phyloP scores from a whole-genome alignment of 1,139 yeast species.

The Debaryomyces nepalensis region DNA sequence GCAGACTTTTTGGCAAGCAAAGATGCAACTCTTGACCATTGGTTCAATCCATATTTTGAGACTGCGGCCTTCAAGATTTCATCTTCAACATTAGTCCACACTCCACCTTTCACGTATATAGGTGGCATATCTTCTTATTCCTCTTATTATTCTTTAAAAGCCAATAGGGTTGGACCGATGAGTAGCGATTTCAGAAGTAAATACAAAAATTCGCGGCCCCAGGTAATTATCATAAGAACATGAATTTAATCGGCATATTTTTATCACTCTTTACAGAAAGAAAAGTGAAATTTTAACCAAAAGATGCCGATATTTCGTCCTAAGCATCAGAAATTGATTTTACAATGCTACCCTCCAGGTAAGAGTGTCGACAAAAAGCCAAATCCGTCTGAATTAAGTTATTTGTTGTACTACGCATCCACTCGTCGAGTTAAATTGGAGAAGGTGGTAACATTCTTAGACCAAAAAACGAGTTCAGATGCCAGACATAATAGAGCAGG shows the following conservation, averaged over 20 bases:
- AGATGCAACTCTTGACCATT: conserved; percentile 94
- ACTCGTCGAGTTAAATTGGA: conserved; percentile 86
- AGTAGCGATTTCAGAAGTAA: neutral
- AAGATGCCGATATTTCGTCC: conserved; percentile 54
- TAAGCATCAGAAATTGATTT: conserved; percentile 86
- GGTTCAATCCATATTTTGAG: conserved; percentile 89
- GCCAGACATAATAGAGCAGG: conserved; percentile 68
- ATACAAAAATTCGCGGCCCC: conserved; percentile 11
- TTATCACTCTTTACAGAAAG: neutral
- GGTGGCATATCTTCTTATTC: conserved; percentile 38
- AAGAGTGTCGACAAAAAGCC: conserved; percentile 85
- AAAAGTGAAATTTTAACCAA: neutral
- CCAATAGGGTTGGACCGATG: neutral
- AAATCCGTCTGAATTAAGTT: conserved; percentile 87
- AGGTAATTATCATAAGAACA: neutral
- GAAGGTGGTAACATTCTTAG: conserved; percentile 76
- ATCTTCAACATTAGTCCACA: conserved; percentile 92
- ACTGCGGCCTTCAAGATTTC: conserved; percentile 89
- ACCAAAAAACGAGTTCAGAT: conserved; percentile 67
- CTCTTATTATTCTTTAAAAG: neutral
- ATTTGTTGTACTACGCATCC: conserved; percentile 88
- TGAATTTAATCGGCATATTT: neutral
- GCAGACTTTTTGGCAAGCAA: conserved; percentile 84
- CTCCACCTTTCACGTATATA: conserved; percentile 81
- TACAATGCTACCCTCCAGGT: conserved; percentile 94